Percentiles rank a stretch among this genome's conserved stretches.
phyloP scores from a whole-genome alignment of 2,329 filamentous ascomycete species.

The Plectosphaerella plurivora region DNA sequence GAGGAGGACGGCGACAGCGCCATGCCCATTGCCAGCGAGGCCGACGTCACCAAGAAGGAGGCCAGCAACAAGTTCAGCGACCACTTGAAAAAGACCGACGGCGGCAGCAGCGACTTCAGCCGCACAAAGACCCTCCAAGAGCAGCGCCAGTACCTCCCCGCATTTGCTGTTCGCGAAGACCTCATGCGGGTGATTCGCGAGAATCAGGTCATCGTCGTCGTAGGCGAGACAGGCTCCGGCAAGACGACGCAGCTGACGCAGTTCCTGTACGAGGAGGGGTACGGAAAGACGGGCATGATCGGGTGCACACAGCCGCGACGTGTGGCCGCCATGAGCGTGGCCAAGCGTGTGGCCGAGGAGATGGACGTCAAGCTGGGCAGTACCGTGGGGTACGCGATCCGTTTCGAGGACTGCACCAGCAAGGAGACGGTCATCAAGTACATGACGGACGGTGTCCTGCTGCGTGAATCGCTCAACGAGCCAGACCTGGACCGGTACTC shows the following conservation, averaged over 20 bases:
- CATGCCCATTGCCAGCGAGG: constrained; percentile 68
- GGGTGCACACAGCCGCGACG: constrained; percentile 94
- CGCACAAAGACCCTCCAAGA: constrained; percentile 86
- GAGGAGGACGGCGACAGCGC: constrained; percentile 92
- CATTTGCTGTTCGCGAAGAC: constrained; percentile 94
- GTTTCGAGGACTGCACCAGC: constrained; percentile 97
- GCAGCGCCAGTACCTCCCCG: constrained; percentile 88
- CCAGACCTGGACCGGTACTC: constrained; percentile 93
- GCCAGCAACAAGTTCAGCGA: constrained; percentile 73
- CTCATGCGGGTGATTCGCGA: constrained; percentile 87
- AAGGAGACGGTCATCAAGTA: constrained; percentile 96
- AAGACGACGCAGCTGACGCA: constrained; percentile 98
- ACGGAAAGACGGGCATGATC: constrained; percentile 82
- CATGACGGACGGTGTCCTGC: constrained; percentile 95
- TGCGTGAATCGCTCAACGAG: constrained; percentile 90
- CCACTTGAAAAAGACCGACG: constrained; percentile 81
- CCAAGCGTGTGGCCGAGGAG: constrained; percentile 95
- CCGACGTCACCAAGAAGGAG: constrained; percentile 53
- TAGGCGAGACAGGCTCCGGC: constrained; percentile 94
- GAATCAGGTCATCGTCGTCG: constrained; percentile 95
- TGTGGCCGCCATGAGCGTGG: constrained; percentile 98
- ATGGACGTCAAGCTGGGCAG: constrained; percentile 92
- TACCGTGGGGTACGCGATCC: constrained; percentile 91
- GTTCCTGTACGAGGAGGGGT: constrained; percentile 93
- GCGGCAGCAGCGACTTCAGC: constrained; percentile 85